These are phyloP conservation scores for Polysphondylium violaceum DNA, from an alignment of 78 protist genomes.

Conservation along the genomic window DNA sequence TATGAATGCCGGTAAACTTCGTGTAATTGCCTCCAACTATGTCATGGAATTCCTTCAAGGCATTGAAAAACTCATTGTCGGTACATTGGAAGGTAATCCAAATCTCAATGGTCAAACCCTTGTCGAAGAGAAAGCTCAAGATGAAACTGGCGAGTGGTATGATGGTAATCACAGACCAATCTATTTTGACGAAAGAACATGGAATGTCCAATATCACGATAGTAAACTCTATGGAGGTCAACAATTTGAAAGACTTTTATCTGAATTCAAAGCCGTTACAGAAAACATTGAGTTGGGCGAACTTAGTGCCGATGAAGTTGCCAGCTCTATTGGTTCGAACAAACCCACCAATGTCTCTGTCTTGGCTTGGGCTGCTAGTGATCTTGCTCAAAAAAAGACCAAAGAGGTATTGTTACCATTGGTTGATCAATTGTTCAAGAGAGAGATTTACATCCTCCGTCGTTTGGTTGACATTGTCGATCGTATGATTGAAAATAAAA, in stretches of 20 bases:
- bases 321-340: constrained; percentile 73
- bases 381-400: constrained; percentile 74
- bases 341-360: constrained; percentile 50
- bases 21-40: constrained; percentile 67
- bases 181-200: not conserved
- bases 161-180: constrained; percentile 50
- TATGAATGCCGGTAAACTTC: constrained; percentile 44
- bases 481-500: constrained; percentile 80
- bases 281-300: constrained; percentile 55
- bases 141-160: constrained; percentile 84
- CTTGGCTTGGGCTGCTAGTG: constrained; percentile 84
- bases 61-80: constrained; percentile 77
- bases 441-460: constrained; percentile 74
- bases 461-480: constrained; percentile 86
- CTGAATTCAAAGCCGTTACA: constrained; percentile 63
- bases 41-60: constrained; percentile 80
- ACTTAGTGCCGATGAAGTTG: constrained; percentile 55
- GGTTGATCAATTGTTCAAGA: constrained; percentile 70
- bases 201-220: constrained; percentile 33
- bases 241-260: constrained; percentile 81
- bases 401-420: constrained; percentile 57
- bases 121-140: constrained; percentile 80
- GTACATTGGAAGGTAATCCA: constrained; percentile 85
- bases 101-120: constrained; percentile 82
- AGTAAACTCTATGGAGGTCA: constrained; percentile 85